Evolutionary conservation across 2,329 filamentous ascomycete species (phyloP).

Genomic region (Xylaria digitata): DNA sequence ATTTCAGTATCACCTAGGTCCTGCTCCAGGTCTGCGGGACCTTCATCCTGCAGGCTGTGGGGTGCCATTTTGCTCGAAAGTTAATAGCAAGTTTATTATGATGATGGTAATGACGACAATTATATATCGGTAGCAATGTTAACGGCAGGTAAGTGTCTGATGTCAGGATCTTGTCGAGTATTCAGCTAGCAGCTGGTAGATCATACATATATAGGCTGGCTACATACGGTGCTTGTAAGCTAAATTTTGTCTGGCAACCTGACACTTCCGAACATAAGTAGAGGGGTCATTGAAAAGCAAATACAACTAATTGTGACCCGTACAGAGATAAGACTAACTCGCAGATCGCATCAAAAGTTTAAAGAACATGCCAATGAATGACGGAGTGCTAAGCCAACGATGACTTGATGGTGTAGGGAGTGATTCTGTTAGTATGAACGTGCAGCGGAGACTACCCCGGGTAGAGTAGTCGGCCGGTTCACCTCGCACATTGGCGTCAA

Average conservation of each 20-base stretch:
- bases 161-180: not conserved
- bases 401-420: not conserved
- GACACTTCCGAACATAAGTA: not conserved
- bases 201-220: not conserved
- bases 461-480: not conserved
- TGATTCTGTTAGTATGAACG: not conserved
- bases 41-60: conserved; percentile 46
- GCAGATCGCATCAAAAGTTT: not conserved
- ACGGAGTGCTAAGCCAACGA: not conserved
- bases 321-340: not conserved
- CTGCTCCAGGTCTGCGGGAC: conserved; percentile 45
- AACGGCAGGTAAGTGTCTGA: not conserved
- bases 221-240: not conserved
- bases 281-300: conserved; percentile 1
- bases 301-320: not conserved
- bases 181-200: not conserved
- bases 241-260: too few relatives aligned
- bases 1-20: conserved; percentile 42
- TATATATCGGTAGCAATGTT: not conserved
- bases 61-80: conserved; percentile 44
- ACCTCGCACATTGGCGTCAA: not conserved
- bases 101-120: conserved; percentile 4
- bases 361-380: not conserved
- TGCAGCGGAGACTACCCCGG: conserved; percentile 9
- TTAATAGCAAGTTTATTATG: not conserved